These are phyloP conservation scores for Betula pendula DNA, from an alignment of 306 rosid species.

Conservation along the genomic window DNA sequence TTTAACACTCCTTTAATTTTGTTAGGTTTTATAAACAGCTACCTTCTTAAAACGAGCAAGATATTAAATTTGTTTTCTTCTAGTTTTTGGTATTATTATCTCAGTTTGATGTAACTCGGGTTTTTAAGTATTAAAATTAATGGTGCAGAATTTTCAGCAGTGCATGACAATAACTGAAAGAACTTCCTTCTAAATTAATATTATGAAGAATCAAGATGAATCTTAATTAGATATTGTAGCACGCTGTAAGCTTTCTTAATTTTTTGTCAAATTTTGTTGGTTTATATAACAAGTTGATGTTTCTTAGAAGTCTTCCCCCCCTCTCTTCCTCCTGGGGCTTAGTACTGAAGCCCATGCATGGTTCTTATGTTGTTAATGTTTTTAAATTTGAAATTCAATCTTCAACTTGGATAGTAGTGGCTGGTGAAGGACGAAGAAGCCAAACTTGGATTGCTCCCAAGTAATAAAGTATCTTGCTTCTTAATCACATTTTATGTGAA, in stretches of 20 bases:
- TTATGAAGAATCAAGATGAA: not conserved
- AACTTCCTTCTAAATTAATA: not conserved
- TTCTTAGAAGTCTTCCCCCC: not conserved
- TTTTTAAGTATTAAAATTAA: no score
- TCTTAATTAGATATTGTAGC: not conserved
- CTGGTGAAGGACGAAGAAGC: not conserved
- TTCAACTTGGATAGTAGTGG: not conserved
- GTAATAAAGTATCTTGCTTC: not conserved
- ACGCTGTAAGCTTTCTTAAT: not conserved
- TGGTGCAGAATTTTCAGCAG: not conserved
- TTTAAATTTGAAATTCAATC: not conserved
- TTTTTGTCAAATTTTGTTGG: not conserved
- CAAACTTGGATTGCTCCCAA: constrained; percentile 1
- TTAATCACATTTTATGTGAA: not conserved
- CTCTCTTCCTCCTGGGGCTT: not conserved
- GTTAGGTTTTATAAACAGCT: no score
- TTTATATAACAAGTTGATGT: not conserved
- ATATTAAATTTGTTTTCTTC: no score
- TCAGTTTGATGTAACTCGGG: not conserved
- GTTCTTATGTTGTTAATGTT: not conserved
- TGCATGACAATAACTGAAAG: not conserved
- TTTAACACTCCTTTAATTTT: no score
- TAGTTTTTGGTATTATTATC: not conserved
- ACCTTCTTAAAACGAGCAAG: no score
- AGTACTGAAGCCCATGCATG: not conserved